Conservation (phyloP, 768 basidiomycete genomes). For the Postia placenta region DNA sequence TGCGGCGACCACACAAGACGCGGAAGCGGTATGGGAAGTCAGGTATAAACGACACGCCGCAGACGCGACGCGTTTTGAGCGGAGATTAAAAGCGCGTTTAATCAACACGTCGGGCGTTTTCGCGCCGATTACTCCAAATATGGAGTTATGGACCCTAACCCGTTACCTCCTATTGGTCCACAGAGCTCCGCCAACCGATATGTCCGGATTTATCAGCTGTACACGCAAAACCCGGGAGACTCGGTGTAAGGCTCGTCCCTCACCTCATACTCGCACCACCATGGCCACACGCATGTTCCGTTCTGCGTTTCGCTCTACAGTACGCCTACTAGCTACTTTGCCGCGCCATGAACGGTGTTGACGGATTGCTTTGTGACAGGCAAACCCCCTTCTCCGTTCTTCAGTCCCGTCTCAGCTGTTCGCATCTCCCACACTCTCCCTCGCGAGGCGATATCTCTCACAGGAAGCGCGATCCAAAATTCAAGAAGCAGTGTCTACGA, state of each 20-base stretch:
- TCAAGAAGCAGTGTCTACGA: conserved; percentile 65
- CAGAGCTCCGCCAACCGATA: background rate
- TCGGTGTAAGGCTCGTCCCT: background rate
- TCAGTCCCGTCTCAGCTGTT: conserved; percentile 9
- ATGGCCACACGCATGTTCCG: conserved; percentile 33
- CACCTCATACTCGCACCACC: conserved; percentile 8
- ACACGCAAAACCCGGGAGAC: background rate
- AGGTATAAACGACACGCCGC: conserved; percentile 12
- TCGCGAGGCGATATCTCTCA: conserved; percentile 47
- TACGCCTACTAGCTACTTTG: conserved; percentile 18
- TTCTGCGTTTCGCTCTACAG: conserved; percentile 38
- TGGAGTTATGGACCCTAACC: conserved; percentile 2
- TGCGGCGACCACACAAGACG: conserved; percentile 6
- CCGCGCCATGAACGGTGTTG: background rate
- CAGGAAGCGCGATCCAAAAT: conserved; percentile 57
- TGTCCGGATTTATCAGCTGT: conserved; percentile 7
- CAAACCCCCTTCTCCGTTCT: conserved; percentile 8
- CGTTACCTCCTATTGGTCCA: background rate
- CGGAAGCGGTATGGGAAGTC: conserved; percentile 1
- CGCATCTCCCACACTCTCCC: conserved; percentile 17
- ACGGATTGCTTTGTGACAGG: conserved; percentile 3
- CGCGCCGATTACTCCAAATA: background rate
- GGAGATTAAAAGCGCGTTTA: conserved; percentile 22
- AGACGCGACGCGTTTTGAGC: conserved; percentile 21
- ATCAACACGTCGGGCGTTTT: background rate